Evolutionary conservation across 2,329 filamentous ascomycete genomes (phyloP).

Genomic region (Alternaria sp.): DNA sequence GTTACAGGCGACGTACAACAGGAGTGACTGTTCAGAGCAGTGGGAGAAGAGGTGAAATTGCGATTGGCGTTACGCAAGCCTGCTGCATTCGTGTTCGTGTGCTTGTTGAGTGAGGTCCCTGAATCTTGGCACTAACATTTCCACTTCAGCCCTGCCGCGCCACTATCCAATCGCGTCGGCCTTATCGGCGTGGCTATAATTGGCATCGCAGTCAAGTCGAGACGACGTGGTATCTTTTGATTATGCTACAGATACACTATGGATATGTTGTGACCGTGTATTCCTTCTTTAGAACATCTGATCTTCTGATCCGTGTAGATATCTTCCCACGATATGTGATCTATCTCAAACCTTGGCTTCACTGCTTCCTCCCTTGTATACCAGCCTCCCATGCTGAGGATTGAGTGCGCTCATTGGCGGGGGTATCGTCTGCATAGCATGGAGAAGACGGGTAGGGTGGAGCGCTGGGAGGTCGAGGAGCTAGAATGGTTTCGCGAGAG

Average conservation of each 20-base stretch:
- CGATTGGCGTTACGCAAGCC: conserved; percentile 21
- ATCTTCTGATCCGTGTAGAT: background rate
- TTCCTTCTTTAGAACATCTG: background rate
- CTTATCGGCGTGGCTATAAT: conserved; percentile 9
- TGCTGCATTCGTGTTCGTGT: conserved; percentile 27
- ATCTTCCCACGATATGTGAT: background rate
- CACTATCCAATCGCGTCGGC: conserved; percentile 10
- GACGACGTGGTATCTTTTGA: background rate
- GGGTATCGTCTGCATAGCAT: background rate
- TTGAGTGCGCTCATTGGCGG: background rate
- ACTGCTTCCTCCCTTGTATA: background rate
- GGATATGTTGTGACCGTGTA: background rate
- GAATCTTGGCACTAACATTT: conserved; percentile 27
- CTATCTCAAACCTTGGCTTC: background rate
- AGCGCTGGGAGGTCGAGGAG: background rate
- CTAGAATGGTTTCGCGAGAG: background rate
- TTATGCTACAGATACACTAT: background rate
- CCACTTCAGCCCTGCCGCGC: conserved; percentile 1
- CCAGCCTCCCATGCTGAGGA: background rate
- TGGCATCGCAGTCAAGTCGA: background rate
- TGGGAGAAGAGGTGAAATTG: background rate
- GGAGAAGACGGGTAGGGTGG: background rate
- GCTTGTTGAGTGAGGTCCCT: conserved; percentile 22
- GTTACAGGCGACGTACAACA: conserved; percentile 15
- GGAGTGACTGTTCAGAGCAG: conserved; percentile 7